Conservation (phyloP, 192 early-diverging fungal species). For the Rhizophlyctis rosea region DNA sequence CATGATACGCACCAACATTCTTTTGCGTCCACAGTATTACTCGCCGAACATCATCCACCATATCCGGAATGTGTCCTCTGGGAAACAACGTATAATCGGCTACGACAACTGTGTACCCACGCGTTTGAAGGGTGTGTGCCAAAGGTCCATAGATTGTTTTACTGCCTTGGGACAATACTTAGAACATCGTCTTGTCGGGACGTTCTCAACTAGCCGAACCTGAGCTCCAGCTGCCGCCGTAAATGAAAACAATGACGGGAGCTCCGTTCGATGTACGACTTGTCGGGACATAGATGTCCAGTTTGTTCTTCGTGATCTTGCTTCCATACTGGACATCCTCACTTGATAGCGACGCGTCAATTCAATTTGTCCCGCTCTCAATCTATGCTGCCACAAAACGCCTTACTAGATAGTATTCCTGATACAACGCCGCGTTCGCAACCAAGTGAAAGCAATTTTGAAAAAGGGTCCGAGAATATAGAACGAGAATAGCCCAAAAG, state of each 20-base stretch:
- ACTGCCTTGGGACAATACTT: background rate
- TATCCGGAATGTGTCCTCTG: slow-evolving; percentile 31
- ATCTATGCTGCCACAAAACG: too few species aligned
- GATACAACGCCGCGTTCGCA: background rate
- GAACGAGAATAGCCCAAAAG: slow-evolving; percentile 16
- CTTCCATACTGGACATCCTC: slow-evolving; percentile 6
- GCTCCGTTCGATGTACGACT: slow-evolving; percentile 1
- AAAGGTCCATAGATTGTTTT: slow-evolving; percentile 36
- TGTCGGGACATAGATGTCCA: slow-evolving; percentile 22
- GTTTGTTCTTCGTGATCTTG: background rate
- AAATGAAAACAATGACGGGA: slow-evolving; percentile 46
- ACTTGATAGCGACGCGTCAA: too few species aligned
- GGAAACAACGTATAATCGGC: slow-evolving; percentile 43
- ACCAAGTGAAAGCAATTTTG: slow-evolving; percentile 15
- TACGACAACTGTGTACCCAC: slow-evolving; percentile 37
- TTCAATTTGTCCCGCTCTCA: too few species aligned
- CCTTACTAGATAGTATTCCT: too few species aligned
- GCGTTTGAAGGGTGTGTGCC: slow-evolving; percentile 24
- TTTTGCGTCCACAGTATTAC: slow-evolving; percentile 30
- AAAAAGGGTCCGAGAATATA: slow-evolving; percentile 26
- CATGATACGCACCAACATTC: too few species aligned
- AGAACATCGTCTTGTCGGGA: background rate
- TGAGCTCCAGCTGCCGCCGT: slow-evolving; percentile 41
- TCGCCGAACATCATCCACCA: slow-evolving; percentile 33
- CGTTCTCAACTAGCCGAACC: slow-evolving; percentile 10